Percentiles rank a stretch among this genome's conserved stretches.
Conservation (phyloP, 2,329 filamentous ascomycete genomes). For the Hypomyces perniciosus region DNA sequence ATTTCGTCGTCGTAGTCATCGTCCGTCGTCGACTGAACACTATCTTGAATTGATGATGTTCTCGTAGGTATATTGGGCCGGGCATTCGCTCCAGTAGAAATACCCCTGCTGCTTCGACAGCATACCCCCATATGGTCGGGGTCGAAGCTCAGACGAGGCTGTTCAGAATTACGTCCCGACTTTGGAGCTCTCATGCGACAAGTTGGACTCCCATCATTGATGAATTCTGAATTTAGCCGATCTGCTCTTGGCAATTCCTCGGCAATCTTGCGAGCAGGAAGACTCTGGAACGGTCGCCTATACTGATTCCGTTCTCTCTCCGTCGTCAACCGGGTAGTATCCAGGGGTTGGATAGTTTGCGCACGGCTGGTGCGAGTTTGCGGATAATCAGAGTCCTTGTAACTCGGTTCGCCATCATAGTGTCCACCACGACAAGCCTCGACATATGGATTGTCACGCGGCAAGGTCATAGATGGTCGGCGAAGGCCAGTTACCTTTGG, state of each 20-base stretch:
- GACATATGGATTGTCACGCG: neutral
- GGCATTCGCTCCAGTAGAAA: conserved; percentile 19
- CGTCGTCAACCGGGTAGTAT: neutral
- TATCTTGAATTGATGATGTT: conserved; percentile 29
- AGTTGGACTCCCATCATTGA: neutral
- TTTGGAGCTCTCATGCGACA: neutral
- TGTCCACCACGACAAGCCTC: conserved; percentile 1
- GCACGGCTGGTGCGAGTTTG: neutral
- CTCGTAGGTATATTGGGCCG: conserved; percentile 31
- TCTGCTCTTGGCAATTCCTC: neutral
- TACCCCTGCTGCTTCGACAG: conserved; percentile 22
- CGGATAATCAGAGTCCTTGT: conserved; percentile 1
- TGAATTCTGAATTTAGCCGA: neutral
- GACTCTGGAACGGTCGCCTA: conserved; percentile 3
- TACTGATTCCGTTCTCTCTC: neutral
- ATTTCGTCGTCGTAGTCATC: conserved; percentile 25
- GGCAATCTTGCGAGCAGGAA: neutral
- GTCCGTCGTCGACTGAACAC: conserved; percentile 15
- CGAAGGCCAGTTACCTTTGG: conserved; percentile 9
- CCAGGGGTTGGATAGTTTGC: neutral
- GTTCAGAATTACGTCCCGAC: neutral
- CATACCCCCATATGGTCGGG: conserved; percentile 21
- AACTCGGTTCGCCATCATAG: conserved; percentile 10
- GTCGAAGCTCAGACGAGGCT: conserved; percentile 10
- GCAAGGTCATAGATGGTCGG: conserved; percentile 10